phyloP scores from a whole-genome alignment of 768 basidiomycete species.

The Exidia glandulosa region DNA sequence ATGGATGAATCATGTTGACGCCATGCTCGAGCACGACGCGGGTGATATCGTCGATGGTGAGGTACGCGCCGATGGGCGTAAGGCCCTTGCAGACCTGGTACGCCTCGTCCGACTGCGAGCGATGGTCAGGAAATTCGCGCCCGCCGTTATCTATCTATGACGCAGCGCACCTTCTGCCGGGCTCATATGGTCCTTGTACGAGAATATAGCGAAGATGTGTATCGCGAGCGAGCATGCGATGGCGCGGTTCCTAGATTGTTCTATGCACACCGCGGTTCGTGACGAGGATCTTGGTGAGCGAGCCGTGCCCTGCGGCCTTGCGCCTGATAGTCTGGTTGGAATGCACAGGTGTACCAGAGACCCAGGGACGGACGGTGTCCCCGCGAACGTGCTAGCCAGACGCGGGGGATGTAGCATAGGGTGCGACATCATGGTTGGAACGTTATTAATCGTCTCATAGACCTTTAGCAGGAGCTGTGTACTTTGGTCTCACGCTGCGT shows the following conservation, averaged over 20 bases:
- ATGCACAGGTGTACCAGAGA: conserved; percentile 81
- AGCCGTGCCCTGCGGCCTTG: conserved; percentile 82
- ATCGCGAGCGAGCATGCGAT: conserved; percentile 97
- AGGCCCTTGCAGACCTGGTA: conserved; percentile 96
- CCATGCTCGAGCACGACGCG: conserved; percentile 93
- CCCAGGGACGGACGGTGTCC: conserved; percentile 67
- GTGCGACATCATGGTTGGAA: no score
- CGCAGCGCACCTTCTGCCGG: conserved; percentile 94
- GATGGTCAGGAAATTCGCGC: neutral
- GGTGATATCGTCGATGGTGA: conserved; percentile 97
- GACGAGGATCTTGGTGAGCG: conserved; percentile 83
- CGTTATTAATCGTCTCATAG: no score
- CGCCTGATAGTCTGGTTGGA: conserved; percentile 86
- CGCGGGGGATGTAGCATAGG: conserved; percentile 53
- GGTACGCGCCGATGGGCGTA: conserved; percentile 93
- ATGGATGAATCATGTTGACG: conserved; percentile 99
- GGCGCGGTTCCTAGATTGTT: conserved; percentile 4
- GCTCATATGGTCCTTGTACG: conserved; percentile 89
- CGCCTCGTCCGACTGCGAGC: conserved; percentile 84
- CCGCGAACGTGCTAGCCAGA: conserved; percentile 59
- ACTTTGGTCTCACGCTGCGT: no score
- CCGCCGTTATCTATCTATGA: no score
- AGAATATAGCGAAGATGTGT: conserved; percentile 99
- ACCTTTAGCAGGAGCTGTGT: no score
- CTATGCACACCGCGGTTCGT: conserved; percentile 78